phyloP scores from a whole-genome alignment of 345 rosid species.

The Eucalyptus melliodora region DNA sequence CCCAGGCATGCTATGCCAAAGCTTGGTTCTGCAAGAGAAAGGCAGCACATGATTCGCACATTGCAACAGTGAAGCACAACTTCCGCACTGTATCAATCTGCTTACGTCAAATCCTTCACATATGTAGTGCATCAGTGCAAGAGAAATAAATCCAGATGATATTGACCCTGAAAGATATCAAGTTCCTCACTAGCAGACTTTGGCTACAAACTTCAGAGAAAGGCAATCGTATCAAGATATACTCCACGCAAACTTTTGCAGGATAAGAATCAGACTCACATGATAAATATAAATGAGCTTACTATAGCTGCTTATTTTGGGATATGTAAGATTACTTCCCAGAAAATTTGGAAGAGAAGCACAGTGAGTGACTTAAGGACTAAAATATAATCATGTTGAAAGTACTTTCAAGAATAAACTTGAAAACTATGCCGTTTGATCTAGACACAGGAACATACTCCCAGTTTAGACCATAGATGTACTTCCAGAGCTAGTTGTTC shows the following conservation, averaged over 20 bases:
- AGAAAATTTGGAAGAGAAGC: not conserved
- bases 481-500: not conserved
- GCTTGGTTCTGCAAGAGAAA: conserved; percentile 43
- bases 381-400: not conserved
- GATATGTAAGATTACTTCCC: not conserved
- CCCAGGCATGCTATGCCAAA: conserved; percentile 76
- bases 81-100: not conserved
- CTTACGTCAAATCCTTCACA: not conserved
- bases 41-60: not conserved
- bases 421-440: not conserved
- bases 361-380: not conserved
- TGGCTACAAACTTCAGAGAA: not conserved
- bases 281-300: not conserved
- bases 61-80: not conserved
- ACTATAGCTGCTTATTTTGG: not conserved
- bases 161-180: not conserved
- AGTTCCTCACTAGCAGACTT: not conserved
- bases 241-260: not conserved
- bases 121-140: not conserved
- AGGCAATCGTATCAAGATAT: not conserved
- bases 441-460: not conserved
- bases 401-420: not conserved
- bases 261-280: not conserved
- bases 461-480: not conserved
- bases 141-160: not conserved